phyloP scores from a whole-genome alignment of 2,329 filamentous ascomycete genomes.

The Claviceps africana region DNA sequence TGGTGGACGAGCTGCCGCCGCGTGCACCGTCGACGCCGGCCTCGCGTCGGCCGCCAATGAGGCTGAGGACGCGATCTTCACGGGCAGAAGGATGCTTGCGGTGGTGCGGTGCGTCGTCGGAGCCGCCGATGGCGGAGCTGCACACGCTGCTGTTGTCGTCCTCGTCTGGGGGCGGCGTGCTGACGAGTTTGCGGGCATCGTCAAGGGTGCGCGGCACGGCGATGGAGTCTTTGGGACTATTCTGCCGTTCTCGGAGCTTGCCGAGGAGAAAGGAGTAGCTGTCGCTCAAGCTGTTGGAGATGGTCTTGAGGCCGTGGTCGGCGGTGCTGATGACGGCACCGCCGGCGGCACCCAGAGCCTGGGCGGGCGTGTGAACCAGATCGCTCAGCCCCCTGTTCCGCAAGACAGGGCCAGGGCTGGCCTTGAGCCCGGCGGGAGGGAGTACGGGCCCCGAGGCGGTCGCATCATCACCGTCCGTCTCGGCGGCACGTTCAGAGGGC shows the following conservation, averaged over 20 bases:
- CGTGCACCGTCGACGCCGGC: constrained; percentile 61
- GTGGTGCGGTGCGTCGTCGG: constrained; percentile 19
- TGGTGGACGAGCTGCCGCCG: constrained; percentile 51
- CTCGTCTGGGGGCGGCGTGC: constrained; percentile 51
- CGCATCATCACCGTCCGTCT: constrained; percentile 18
- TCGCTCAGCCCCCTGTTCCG: constrained; percentile 71
- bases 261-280: constrained; percentile 91
- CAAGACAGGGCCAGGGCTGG: constrained; percentile 31
- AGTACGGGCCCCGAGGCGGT: constrained; percentile 22
- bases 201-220: constrained; percentile 78
- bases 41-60: constrained; percentile 64
- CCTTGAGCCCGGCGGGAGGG: constrained; percentile 29
- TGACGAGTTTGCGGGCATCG: constrained; percentile 80
- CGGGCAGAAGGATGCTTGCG: constrained; percentile 16
- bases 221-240: constrained; percentile 29
- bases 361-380: constrained; percentile 71
- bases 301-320: constrained; percentile 83
- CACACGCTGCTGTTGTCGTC: constrained; percentile 48
- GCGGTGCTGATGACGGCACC: constrained; percentile 79
- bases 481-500: constrained; percentile 17
- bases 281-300: constrained; percentile 77
- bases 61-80: constrained; percentile 54
- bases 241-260: constrained; percentile 61
- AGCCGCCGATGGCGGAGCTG: constrained; percentile 32
- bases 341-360: constrained; percentile 66